Conservation (phyloP, 345 rosid genomes). For the Zanthoxylum bungeanum region DNA sequence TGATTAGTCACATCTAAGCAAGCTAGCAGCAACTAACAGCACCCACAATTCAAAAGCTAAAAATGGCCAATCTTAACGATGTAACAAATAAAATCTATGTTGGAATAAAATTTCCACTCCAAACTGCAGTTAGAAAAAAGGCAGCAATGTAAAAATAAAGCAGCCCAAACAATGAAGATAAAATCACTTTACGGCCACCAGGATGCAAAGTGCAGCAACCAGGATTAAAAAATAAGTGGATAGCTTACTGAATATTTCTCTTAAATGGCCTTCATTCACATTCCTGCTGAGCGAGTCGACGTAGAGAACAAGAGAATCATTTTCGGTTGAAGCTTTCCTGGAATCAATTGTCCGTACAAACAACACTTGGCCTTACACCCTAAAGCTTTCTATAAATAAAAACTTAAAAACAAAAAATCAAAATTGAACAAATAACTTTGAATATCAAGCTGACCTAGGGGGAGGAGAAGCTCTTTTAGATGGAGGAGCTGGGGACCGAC, state of each 20-base stretch:
- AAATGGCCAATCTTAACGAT: background rate
- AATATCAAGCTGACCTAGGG: too few relatives aligned
- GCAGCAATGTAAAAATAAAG: background rate
- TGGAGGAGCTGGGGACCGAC: too few relatives aligned
- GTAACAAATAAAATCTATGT: too few relatives aligned
- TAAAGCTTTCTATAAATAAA: background rate
- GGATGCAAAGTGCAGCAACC: background rate
- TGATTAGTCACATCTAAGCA: background rate
- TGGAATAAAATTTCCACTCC: background rate
- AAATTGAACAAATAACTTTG: too few relatives aligned
- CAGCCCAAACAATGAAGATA: background rate
- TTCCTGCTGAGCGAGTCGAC: too few relatives aligned
- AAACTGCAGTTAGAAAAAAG: background rate
- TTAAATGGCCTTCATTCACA: too few relatives aligned
- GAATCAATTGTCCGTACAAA: constrained; percentile 14
- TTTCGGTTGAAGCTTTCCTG: too few relatives aligned
- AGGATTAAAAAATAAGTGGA: background rate
- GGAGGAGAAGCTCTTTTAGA: too few relatives aligned
- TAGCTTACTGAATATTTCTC: too few relatives aligned
- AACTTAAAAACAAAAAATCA: too few relatives aligned
- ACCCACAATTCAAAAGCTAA: background rate
- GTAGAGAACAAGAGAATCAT: too few relatives aligned
- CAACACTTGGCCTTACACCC: background rate
- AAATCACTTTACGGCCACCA: background rate
- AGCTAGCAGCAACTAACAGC: background rate